These are phyloP conservation scores for Eragrostis curvula DNA, from an alignment of 176 grass and related monocot species.

Conservation along the genomic window DNA sequence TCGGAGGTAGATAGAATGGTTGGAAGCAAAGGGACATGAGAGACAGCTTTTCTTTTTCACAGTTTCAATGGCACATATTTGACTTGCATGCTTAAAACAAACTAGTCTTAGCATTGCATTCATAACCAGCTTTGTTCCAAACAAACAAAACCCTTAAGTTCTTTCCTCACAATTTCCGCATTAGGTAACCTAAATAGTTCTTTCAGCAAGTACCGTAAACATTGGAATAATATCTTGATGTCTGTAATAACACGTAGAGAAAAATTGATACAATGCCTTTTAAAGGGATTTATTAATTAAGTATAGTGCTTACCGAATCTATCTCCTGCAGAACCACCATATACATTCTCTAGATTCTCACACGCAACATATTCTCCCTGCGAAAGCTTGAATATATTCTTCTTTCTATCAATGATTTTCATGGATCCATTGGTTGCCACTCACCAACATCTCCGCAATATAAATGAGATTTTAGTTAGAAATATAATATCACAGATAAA, in stretches of 20 bases:
- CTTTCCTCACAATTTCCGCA: too few species aligned
- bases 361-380: conserved; percentile 97
- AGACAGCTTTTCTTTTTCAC: not conserved
- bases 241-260: not conserved
- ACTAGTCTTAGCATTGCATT: not conserved
- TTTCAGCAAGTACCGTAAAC: not conserved
- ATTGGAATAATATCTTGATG: not conserved
- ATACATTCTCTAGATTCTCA: conserved; percentile 95
- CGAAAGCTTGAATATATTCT: conserved; percentile 99
- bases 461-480: conserved; percentile 24
- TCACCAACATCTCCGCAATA: conserved; percentile 87
- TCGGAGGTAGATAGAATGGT: not conserved
- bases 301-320: conserved; percentile 61
- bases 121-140: conserved; percentile 18
- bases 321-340: conserved; percentile 75
- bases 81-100: conserved; percentile 8
- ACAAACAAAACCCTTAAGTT: not conserved
- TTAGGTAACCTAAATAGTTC: too few species aligned
- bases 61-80: not conserved
- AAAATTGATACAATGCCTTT: not conserved
- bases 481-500: not conserved
- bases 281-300: conserved; percentile 1
- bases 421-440: conserved; percentile 85
- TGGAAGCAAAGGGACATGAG: not conserved
- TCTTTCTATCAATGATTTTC: conserved; percentile 98